These are phyloP conservation scores for Pyricularia sp. DNA, from an alignment of 2,329 filamentous ascomycete species.

Conservation along the genomic window DNA sequence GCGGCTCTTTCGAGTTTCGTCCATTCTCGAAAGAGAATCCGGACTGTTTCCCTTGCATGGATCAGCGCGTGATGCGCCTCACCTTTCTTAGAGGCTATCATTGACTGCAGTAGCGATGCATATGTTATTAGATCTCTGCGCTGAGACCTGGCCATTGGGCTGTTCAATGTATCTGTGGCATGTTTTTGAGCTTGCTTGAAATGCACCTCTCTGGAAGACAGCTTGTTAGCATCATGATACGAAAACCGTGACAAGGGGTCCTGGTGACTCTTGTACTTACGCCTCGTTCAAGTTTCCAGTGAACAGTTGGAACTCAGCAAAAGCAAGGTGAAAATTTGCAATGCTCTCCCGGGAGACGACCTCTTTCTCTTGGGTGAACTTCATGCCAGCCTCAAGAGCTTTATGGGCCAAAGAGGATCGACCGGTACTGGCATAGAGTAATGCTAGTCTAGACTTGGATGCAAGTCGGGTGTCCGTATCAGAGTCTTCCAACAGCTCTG, in stretches of 20 bases:
- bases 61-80: conserved; percentile 47
- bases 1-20: conserved; percentile 34
- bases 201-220: neutral
- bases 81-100: conserved; percentile 54
- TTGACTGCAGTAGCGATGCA: conserved; percentile 55
- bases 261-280: conserved; percentile 18
- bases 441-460: conserved; percentile 37
- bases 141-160: conserved; percentile 14
- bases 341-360: conserved; percentile 27
- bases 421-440: conserved; percentile 45
- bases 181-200: conserved; percentile 1
- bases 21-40: conserved; percentile 47
- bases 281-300: conserved; percentile 58
- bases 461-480: conserved; percentile 30
- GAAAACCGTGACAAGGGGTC: neutral
- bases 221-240: neutral
- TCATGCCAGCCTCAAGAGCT: conserved; percentile 48
- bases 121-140: conserved; percentile 45
- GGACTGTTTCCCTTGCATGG: conserved; percentile 48
- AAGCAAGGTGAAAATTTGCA: conserved; percentile 55
- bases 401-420: conserved; percentile 39
- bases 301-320: conserved; percentile 64
- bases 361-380: conserved; percentile 30
- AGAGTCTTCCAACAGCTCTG: conserved; percentile 22
- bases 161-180: neutral